Conservation (phyloP, 495 filamentous ascomycete species). For the Podospora appendiculata region DNA sequence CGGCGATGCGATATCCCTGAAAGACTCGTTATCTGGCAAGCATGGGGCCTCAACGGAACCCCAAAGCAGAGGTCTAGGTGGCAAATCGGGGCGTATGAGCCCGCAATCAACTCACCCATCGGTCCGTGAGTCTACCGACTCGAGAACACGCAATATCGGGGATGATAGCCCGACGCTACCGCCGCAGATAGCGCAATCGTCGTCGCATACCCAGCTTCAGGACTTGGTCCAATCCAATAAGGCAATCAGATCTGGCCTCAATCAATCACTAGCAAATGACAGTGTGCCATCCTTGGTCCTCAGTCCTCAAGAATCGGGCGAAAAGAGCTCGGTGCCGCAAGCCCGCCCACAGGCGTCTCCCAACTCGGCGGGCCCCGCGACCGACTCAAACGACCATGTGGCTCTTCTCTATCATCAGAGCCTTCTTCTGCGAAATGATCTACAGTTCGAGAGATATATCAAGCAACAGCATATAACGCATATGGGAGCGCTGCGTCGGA, state of each 20-base stretch:
- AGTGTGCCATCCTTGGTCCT: slow-evolving; percentile 42
- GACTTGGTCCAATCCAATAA: slow-evolving; percentile 49
- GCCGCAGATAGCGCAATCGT: slow-evolving; percentile 32
- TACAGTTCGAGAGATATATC: slow-evolving; percentile 69
- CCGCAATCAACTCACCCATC: slow-evolving; percentile 36
- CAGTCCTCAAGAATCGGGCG: slow-evolving; percentile 32
- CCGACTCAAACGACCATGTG: slow-evolving; percentile 31
- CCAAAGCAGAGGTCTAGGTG: too few relatives aligned
- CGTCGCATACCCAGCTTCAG: slow-evolving; percentile 41
- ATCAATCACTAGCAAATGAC: slow-evolving; percentile 42
- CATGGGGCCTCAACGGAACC: slow-evolving; percentile 5
- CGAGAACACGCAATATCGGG: slow-evolving; percentile 26
- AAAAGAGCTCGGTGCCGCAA: slow-evolving; percentile 16
- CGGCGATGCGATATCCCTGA: slow-evolving; percentile 6
- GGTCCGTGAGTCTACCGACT: slow-evolving; percentile 30
- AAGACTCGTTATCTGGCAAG: slow-evolving; percentile 17
- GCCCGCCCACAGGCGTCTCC: slow-evolving; percentile 9
- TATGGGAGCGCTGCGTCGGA: slow-evolving; percentile 61
- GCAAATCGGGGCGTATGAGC: slow-evolving; percentile 19
- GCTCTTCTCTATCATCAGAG: slow-evolving; percentile 57
- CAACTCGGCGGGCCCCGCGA: neutral
- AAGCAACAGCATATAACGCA: slow-evolving; percentile 69
- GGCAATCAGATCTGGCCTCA: slow-evolving; percentile 40
- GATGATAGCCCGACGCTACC: slow-evolving; percentile 52
- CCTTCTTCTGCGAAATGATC: slow-evolving; percentile 60